A percentile compares a stretch with the other conserved stretches of the same genome.
These are phyloP conservation scores for Musa itinerans DNA, from an alignment of 176 grass and related monocot species.

Conservation along the genomic window DNA sequence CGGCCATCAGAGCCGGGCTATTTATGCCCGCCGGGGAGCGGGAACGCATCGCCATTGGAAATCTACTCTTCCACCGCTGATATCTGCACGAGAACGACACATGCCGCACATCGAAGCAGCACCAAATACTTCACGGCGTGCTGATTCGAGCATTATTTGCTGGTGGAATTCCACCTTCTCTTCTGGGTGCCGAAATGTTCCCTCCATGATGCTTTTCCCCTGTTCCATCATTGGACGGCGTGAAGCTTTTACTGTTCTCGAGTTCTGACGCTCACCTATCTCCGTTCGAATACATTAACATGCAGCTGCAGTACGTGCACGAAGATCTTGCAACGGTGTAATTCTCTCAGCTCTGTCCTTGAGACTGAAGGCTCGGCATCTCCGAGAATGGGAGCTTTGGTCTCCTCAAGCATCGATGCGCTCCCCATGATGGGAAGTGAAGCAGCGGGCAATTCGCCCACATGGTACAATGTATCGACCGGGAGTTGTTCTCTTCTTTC, in stretches of 20 bases:
- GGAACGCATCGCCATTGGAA: background rate
- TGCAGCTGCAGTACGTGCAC: too few relatives aligned
- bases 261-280: too few relatives aligned
- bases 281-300: too few relatives aligned
- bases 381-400: background rate
- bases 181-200: background rate
- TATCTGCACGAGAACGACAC: background rate
- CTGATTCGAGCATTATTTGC: background rate
- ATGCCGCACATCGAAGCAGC: too few relatives aligned
- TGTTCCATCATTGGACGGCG: background rate
- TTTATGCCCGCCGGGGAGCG: background rate
- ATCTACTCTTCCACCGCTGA: background rate
- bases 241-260: too few relatives aligned
- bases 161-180: background rate
- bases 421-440: conserved; percentile 3
- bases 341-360: too few relatives aligned
- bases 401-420: conserved; percentile 2
- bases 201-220: background rate
- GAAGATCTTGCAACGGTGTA: too few relatives aligned
- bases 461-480: background rate
- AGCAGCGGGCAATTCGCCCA: background rate
- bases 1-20: background rate
- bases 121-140: too few relatives aligned
- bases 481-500: background rate
- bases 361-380: too few relatives aligned